Percentiles rank a stretch among this genome's conserved stretches.
Conservation (phyloP, 495 filamentous ascomycete genomes). For the Choiromyces venosus region DNA sequence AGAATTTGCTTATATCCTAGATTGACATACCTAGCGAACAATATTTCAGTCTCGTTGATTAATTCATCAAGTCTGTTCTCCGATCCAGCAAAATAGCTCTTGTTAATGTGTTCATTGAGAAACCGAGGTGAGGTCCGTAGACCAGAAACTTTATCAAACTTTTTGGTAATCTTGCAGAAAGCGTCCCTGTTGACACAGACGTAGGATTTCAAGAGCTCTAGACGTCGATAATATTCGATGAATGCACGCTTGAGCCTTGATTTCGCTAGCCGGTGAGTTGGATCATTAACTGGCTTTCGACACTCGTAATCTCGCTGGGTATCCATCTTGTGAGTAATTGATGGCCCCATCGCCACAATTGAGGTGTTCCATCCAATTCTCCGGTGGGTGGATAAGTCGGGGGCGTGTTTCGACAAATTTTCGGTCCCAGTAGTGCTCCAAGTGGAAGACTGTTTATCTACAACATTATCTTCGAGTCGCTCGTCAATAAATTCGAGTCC, state of each 20-base stretch:
- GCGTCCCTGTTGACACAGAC: constrained; percentile 82
- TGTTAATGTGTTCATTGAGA: constrained; percentile 88
- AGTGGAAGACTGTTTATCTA: constrained; percentile 13
- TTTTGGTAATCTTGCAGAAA: constrained; percentile 97
- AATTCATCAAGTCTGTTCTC: constrained; percentile 67
- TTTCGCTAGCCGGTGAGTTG: constrained; percentile 55
- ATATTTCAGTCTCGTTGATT: constrained; percentile 72
- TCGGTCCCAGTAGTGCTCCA: constrained; percentile 26
- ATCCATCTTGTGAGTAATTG: constrained; percentile 17
- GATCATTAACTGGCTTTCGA: constrained; percentile 34
- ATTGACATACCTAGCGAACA: constrained; percentile 91
- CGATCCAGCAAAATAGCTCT: constrained; percentile 81
- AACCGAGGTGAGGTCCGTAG: constrained; percentile 70
- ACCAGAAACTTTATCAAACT: constrained; percentile 86
- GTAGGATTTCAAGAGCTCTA: constrained; percentile 88
- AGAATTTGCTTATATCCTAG: constrained; percentile 47
- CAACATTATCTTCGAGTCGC: constrained; percentile 33
- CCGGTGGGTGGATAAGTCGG: constrained; percentile 26
- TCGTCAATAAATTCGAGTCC: constrained; percentile 40
- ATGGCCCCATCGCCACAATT: constrained; percentile 20
- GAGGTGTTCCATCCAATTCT: constrained; percentile 45
- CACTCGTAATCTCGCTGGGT: constrained; percentile 43
- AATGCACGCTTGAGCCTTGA: constrained; percentile 82
- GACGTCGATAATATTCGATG: constrained; percentile 84
- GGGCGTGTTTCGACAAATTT: constrained; percentile 34